Base-by-base conservation (phyloP, 352 stramenopile species). In the Stramenopiles sp. region DNA sequence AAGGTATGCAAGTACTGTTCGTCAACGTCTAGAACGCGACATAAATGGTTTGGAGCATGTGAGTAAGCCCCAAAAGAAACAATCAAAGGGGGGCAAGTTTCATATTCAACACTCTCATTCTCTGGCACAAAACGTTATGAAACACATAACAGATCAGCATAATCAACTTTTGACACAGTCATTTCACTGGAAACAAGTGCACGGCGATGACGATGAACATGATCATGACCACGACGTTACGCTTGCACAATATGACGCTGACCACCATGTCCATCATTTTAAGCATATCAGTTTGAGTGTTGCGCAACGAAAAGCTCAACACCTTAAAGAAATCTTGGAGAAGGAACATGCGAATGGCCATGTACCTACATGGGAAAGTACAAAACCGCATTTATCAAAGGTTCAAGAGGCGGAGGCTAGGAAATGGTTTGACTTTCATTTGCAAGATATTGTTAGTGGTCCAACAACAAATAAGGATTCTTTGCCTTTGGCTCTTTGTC, bases 361-460 rank as follows among this genome's bases (percentile, higher is more conserved):
- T 25, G 22, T 27, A 27, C 22, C 55, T 25, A 27, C 22, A 71
- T 71, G 55, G 55, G 55, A 27, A 71, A 27, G 27, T 22, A 25
- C 22, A 25, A 71, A 71, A 22, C 55, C 55, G 55, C 55, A 71
- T 27, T 27, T 71, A 25, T 71, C 55, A 27, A 22, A 71, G 27
- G 27, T 71, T 22, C 55, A 71, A 71, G 55, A 71, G 27, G 27
- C 22, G 27, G 27, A 71, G 55, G 55, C 55, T 27, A 71, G 27
- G 27, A 71, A 71, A 71, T 71, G 55, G 55, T 71, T 71, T 71
- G 55, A 71, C 22, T 71, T 71, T 71, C 55, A 71, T 71, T 71
- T 71, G 27, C 22, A 71, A 25, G 55, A 71, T 71, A n/a, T n/a
- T n/a, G n/a, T n/a, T n/a, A n/a, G n/a, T n/a, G n/a, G n/a, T n/a